These are phyloP conservation scores for Scleromitrula shiraiana DNA, from an alignment of 2,329 filamentous ascomycete genomes.

Conservation along the genomic window DNA sequence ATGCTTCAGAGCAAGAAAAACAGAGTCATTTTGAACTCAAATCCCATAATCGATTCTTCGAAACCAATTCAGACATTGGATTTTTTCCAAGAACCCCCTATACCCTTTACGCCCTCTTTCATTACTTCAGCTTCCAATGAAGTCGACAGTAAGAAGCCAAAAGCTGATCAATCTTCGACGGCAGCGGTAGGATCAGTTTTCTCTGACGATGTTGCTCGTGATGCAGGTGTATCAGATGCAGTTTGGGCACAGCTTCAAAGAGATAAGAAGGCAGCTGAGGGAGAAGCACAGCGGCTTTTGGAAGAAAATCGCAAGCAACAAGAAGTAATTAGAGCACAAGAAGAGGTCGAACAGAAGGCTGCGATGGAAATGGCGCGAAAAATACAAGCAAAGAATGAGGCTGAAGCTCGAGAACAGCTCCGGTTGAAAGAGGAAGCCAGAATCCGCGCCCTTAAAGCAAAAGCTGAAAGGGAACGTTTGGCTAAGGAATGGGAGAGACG, in stretches of 20 bases:
- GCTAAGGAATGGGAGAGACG: conserved; percentile 32
- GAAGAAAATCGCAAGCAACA: not conserved
- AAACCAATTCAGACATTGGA: conserved; percentile 8
- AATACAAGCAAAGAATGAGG: conserved; percentile 1
- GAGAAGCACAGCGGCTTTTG: not conserved
- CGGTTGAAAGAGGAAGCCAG: conserved; percentile 24
- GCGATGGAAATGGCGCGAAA: not conserved
- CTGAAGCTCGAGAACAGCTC: conserved; percentile 5
- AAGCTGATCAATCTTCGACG: not conserved
- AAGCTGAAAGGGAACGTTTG: conserved; percentile 22
- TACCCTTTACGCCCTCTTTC: not conserved
- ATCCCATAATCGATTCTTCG: not conserved
- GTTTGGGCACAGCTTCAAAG: conserved; percentile 52
- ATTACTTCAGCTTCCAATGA: not conserved
- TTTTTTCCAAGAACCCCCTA: not conserved
- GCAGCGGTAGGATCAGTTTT: not conserved
- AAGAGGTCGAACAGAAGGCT: conserved; percentile 11
- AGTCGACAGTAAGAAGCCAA: not conserved
- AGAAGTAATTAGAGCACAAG: conserved; percentile 21
- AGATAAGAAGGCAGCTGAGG: conserved; percentile 35
- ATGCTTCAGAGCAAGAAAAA: conserved; percentile 20
- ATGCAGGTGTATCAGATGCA: conserved; percentile 50
- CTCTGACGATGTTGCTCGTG: conserved; percentile 32
- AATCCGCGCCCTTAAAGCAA: conserved; percentile 25
- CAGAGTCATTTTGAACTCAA: not conserved